Evolutionary conservation across 768 basidiomycete species (phyloP).

Genomic region (Podaxis sp.): DNA sequence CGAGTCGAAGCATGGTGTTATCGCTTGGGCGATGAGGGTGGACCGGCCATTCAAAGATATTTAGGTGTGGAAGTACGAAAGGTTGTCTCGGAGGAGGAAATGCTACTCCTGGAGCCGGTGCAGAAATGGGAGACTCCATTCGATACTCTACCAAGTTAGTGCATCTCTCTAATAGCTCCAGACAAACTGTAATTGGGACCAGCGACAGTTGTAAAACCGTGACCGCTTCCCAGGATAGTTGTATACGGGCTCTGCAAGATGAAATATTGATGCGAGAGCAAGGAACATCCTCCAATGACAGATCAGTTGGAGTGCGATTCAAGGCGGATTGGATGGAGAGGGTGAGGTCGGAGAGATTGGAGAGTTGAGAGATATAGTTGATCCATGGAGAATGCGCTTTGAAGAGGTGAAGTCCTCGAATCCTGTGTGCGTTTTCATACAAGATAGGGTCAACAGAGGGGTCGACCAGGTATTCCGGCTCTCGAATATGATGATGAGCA

Average conservation of each 20-base stretch:
- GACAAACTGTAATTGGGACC: not conserved
- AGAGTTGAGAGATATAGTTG: not conserved
- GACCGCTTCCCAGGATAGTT: not conserved
- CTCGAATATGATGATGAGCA: not conserved
- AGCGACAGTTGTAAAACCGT: not conserved
- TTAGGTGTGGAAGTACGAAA: not conserved
- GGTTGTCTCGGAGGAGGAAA: not conserved
- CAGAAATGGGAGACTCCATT: not conserved
- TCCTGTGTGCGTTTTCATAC: not conserved
- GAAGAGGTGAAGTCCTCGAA: not conserved
- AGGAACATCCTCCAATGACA: not conserved
- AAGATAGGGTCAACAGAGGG: not conserved
- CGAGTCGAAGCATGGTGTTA: not conserved
- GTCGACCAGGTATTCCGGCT: not conserved
- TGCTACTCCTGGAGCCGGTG: not conserved
- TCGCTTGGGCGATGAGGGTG: not conserved
- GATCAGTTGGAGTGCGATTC: not conserved
- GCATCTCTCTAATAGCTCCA: not conserved
- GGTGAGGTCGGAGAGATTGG: not conserved
- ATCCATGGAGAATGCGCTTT: not conserved
- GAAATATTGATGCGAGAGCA: not conserved
- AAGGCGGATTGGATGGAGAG: not conserved
- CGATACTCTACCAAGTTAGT: not conserved
- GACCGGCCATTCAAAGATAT: not conserved
- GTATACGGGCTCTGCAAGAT: not conserved